phyloP scores from a whole-genome alignment of 2,329 filamentous ascomycete species.

The Didymellaceae sp. region DNA sequence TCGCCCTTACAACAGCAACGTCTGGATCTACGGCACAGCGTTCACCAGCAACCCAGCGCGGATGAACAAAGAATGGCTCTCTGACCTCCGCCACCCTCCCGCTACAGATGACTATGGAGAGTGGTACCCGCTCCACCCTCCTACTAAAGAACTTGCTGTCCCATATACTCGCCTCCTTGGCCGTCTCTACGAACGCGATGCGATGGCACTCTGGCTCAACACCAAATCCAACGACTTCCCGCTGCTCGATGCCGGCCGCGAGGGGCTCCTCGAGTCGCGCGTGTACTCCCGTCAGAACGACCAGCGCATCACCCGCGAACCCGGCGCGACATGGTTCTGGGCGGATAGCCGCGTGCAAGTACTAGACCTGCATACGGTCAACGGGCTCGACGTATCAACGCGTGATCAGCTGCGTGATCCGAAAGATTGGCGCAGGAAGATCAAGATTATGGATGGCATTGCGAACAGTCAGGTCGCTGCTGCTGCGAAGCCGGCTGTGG shows the following conservation, averaged over 20 bases:
- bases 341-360: slow-evolving; percentile 63
- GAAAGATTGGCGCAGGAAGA: slow-evolving; percentile 54
- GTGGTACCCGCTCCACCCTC: slow-evolving; percentile 60
- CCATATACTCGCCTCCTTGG: slow-evolving; percentile 61
- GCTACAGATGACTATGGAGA: slow-evolving; percentile 51
- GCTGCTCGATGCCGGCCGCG: slow-evolving; percentile 54
- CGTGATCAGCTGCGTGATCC: slow-evolving; percentile 55
- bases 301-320: slow-evolving; percentile 50
- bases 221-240: slow-evolving; percentile 11
- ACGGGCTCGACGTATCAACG: slow-evolving; percentile 58
- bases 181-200: slow-evolving; percentile 60
- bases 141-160: slow-evolving; percentile 51
- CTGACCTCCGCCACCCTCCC: slow-evolving; percentile 27
- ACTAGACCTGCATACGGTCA: slow-evolving; percentile 62
- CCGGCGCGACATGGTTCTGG: slow-evolving; percentile 61
- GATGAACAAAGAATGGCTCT: slow-evolving; percentile 36
- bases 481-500: background rate
- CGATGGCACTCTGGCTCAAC: slow-evolving; percentile 55
- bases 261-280: slow-evolving; percentile 55
- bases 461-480: background rate
- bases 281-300: slow-evolving; percentile 56
- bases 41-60: slow-evolving; percentile 52
- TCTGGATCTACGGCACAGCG: slow-evolving; percentile 58
- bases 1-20: slow-evolving; percentile 54
- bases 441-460: slow-evolving; percentile 53